Evolutionary conservation across 2,329 filamentous ascomycete genomes (phyloP), one percentile per base, ranked within the genome.

Genomic region (Fusarium sp.): DNA sequence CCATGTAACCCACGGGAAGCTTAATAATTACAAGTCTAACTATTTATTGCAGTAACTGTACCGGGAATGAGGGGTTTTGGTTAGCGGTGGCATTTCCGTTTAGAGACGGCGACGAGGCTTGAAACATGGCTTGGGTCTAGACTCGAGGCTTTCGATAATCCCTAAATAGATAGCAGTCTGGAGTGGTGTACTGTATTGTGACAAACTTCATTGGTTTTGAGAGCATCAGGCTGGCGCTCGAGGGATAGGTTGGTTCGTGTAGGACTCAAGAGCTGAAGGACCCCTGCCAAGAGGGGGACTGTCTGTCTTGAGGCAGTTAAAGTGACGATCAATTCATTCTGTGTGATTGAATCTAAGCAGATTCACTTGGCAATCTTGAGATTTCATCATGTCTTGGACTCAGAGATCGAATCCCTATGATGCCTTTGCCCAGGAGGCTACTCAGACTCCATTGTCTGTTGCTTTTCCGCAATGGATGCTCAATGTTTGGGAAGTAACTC

Each of bases 351-450:
- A 40, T 22, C 13, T n/a, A 27, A 27, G 16, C 44, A 27, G 24
- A 20, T 34, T 37, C 12, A 6, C 25, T 24, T 20, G 10, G 24
- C 8, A 10, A 27, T 3, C 27, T 9, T 12, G 42, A 22, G 12
- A 1, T 48, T 11, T 25, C 44, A 59, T 12, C 32, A 77, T 77
- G 75, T 77, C 75, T 44, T 77, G 75, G 75, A 77, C 74, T 11
- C 57, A 65, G 29, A 66, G 70, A 69, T 59, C 74, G 24, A 65
- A 54, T 24, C 68, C 75, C 3, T 74, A 77, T 47, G 65, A 70
- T 34, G 73, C 71, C 10, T 77, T 77, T 60, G 66, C 70, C 24
- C 65, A 70, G 32, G 64, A 73, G 49, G 70, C 75, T 24, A 74
- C 67, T 22, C 61, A 67, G n/a, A 67, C 69, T 2, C 62, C 73